phyloP scores from a whole-genome alignment of 2,329 filamentous ascomycete species.

The Hypoxylon sp. region DNA sequence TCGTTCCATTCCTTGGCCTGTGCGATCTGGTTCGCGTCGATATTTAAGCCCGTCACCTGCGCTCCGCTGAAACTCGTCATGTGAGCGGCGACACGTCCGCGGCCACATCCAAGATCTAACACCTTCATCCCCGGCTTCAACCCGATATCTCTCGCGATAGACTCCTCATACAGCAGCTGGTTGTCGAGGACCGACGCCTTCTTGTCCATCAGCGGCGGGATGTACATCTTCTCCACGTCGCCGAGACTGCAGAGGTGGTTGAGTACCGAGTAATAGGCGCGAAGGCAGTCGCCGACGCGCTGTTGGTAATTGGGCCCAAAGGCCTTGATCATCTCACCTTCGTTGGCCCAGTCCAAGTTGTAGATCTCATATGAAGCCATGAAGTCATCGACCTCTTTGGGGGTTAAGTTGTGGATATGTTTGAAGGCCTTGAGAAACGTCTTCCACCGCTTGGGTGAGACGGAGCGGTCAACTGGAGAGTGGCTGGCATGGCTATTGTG shows the following conservation, averaged over 20 bases:
- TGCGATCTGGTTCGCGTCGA: constrained; percentile 64
- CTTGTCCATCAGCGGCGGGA: constrained; percentile 66
- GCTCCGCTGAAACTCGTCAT: constrained; percentile 64
- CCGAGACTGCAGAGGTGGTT: constrained; percentile 68
- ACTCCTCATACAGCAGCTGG: constrained; percentile 66
- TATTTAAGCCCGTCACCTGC: constrained; percentile 65
- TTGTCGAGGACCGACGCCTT: constrained; percentile 64
- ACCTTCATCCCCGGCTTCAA: constrained; percentile 61
- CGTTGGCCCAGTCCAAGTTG: constrained; percentile 67
- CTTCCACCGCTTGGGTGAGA: constrained; percentile 62
- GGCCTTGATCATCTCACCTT: constrained; percentile 61
- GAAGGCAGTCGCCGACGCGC: constrained; percentile 65
- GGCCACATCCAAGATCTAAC: constrained; percentile 66
- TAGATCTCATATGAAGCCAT: constrained; percentile 70
- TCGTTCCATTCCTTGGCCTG: constrained; percentile 52
- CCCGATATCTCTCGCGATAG: constrained; percentile 61
- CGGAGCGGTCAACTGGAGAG: constrained; percentile 58
- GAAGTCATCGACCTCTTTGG: constrained; percentile 66
- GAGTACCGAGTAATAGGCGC: constrained; percentile 66
- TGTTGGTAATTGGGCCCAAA: constrained; percentile 64
- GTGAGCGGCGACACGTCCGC: constrained; percentile 66
- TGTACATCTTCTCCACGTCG: constrained; percentile 71
- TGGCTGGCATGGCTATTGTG: constrained; percentile 30
- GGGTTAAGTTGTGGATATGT: constrained; percentile 62
- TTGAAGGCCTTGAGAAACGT: constrained; percentile 65